These are phyloP conservation scores for Geotrichum fermentans DNA, from an alignment of 1,139 yeast species.

Conservation along the genomic window DNA sequence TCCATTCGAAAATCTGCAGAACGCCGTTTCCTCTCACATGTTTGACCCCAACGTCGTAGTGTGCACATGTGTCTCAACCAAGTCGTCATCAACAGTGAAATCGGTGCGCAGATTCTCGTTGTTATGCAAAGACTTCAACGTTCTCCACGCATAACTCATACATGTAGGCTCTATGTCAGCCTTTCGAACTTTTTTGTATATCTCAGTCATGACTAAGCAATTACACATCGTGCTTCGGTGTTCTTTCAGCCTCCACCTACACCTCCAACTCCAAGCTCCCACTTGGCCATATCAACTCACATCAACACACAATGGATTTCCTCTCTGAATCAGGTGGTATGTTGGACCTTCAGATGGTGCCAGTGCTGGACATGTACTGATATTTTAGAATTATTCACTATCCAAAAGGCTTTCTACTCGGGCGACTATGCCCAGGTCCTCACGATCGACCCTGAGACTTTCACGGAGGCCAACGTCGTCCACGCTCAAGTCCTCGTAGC, in stretches of 20 bases:
- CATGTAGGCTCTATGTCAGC: too few species aligned
- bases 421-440: constrained; percentile 39
- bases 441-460: constrained; percentile 28
- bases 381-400: constrained; percentile 32
- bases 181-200: too few species aligned
- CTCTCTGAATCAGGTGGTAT: constrained; percentile 12
- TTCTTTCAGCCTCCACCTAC: neutral
- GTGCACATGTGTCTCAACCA: too few species aligned
- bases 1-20: too few species aligned
- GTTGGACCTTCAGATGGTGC: neutral
- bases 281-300: neutral
- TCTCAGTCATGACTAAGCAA: neutral
- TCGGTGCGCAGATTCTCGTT: too few species aligned
- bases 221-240: neutral
- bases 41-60: too few species aligned
- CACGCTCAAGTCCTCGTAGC: constrained; percentile 35
- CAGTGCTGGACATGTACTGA: neutral
- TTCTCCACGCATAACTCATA: too few species aligned
- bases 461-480: constrained; percentile 26
- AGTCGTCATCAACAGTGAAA: too few species aligned
- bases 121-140: too few species aligned
- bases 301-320: constrained; percentile 9
- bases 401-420: constrained; percentile 41
- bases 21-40: too few species aligned
- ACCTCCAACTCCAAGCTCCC: too few species aligned